Evolutionary conservation across 78 protist species (phyloP), one percentile per base, ranked within the genome.

Genomic region (Dictyostelium capitatum): DNA sequence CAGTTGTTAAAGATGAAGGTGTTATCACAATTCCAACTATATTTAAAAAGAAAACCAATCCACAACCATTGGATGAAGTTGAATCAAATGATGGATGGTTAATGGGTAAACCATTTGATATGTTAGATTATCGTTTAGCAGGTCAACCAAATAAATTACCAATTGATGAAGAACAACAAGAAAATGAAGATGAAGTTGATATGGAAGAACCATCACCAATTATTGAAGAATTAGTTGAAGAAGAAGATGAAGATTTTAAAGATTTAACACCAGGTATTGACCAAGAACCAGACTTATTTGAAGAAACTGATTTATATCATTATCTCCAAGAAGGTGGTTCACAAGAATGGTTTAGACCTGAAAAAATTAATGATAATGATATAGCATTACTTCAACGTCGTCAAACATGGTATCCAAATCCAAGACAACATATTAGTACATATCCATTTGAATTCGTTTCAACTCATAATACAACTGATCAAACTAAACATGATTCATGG

Each of bases 341-440:
- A 14, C 80, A 83, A 54, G 91, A 83, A 73, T 83, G 91, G 91
- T 83, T 83, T 50, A 48, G 91, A n/a, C 91, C 91, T 8, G 91
- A 83, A 17, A 69, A 72, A 19, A 53, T 83, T 1, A 64, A 48
- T 17, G 91, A 83, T 32, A 20, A 1, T 7, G 67, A 72, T 25
- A 83, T 83, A 25, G n/a, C 56, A 0, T 43, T 15, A 11, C 91
- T 83, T 64, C 48, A 83, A 48, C n/a, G 51, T 30, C 69, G 78
- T 64, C 75, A 70, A 79, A 37, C 43, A 15, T 83, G 91, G 91
- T 72, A 46, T 47, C 74, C 74, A 30, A 51, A 53, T 30, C 89
- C 75, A 37, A 43, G 81, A 30, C 80, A 83, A 56, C 91, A 83
- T 15, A 47, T 83, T 25, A n/a, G 5, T 6, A 83, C 91, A 14